Base-by-base conservation (phyloP, 345 rosid species). In the Salix suchowensis region DNA sequence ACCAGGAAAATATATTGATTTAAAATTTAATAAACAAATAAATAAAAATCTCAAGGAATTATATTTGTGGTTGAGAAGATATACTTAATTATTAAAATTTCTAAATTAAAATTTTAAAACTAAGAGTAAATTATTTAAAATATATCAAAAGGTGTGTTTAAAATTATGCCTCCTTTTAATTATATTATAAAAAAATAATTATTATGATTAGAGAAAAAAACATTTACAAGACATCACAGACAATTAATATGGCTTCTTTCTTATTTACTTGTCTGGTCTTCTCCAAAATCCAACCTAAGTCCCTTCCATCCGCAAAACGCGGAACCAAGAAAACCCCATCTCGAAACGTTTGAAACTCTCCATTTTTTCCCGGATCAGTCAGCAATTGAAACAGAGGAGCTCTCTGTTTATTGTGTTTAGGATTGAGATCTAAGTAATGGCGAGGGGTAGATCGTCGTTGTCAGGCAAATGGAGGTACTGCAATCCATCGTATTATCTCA, bases 401-500 rank as follows among this genome's bases (percentile, higher is more conserved):
- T 65, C 39, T 19, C 46, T 42, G 46, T 42, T 42, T 42, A 11
- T 42, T 42, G 67, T 13, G 34, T 6, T 65, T 65, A 40, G 26
- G 50, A 21, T 2, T 24, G 23, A 40, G 30, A 68, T 37, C 50
- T 44, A n/a, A 52, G 36, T 21, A 75, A 86, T 88, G 89, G 88
- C 83, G 67, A 85, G 88, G 84, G 73, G 66, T 64, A 86, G 90
- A 88, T 88, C 89, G 52, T 86, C 80, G 16, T 82, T 80, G 18
- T 74, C 84, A 14, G 75, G 79, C 74, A 70, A 66, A 74, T 89
- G 89, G 88, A 85, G 88, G 72, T 93, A 88, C 74, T 85, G 89
- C 74, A 87, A 89, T 78, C 98, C 97, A 3, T 82, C 88, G 23
- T 89, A 85, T 85, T 95, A 90, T 79, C 88, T 93, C 34, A 88